phyloP scores from a whole-genome alignment of 192 early-diverging fungal species.

The Helicostylum pulchrum region DNA sequence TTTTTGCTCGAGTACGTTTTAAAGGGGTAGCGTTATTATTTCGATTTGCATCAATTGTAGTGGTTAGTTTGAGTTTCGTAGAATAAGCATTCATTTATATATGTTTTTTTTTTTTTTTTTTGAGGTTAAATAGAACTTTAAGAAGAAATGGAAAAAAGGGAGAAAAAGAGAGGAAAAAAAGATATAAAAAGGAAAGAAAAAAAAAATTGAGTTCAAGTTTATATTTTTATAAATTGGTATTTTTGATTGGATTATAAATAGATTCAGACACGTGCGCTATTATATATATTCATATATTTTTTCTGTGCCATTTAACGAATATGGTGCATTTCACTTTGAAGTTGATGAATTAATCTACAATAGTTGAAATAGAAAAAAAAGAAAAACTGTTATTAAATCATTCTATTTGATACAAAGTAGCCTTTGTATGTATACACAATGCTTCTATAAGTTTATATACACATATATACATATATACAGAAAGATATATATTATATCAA shows the following conservation, averaged over 20 bases:
- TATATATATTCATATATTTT: neutral
- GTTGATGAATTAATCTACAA: constrained; percentile 3
- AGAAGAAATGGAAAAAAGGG: constrained; percentile 7
- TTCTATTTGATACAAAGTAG: no score
- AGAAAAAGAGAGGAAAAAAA: constrained; percentile 12
- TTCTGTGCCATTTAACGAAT: constrained; percentile 1
- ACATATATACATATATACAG: neutral
- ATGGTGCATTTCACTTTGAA: neutral
- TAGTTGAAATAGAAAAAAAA: no score
- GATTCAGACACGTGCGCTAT: constrained; percentile 13
- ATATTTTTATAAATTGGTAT: constrained; percentile 10
- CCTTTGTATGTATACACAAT: no score
- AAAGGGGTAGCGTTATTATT: neutral
- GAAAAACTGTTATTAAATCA: neutral
- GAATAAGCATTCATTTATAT: constrained; percentile 5
- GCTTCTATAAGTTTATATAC: neutral
- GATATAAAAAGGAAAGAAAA: constrained; percentile 11
- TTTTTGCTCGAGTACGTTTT: constrained; percentile 37
- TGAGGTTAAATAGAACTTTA: neutral
- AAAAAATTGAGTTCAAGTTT: neutral
- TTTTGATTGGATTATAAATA: constrained; percentile 22
- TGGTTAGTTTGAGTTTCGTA: neutral
- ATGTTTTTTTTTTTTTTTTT: neutral
- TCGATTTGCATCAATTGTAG: neutral
- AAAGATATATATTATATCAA: neutral